Percentiles rank a stretch among this genome's conserved stretches.
Conservation (phyloP, 2,329 filamentous ascomycete genomes). For the Chaetomiaceae sp. region DNA sequence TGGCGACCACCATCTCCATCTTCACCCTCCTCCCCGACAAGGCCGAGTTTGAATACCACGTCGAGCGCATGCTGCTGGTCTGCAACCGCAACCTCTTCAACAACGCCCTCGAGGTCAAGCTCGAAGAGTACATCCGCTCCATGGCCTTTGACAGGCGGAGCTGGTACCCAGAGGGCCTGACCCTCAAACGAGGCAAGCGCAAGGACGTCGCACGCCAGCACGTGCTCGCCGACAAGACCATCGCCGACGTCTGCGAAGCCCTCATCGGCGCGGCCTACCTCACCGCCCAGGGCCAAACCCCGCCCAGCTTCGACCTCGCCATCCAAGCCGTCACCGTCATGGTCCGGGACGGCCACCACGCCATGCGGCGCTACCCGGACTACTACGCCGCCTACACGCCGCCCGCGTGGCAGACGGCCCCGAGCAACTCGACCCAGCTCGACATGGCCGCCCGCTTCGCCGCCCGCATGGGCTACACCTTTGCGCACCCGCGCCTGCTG, state of each 20-base stretch:
- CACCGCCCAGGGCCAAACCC: constrained; percentile 35
- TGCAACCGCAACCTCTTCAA: constrained; percentile 90
- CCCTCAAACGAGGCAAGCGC: constrained; percentile 67
- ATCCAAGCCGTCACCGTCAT: constrained; percentile 63
- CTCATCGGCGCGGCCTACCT: constrained; percentile 81
- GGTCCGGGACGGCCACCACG: constrained; percentile 65
- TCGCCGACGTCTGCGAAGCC: constrained; percentile 92
- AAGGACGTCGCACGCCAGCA: constrained; percentile 54
- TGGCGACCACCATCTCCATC: constrained; percentile 85
- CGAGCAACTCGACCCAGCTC: constrained; percentile 60
- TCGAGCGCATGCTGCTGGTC: constrained; percentile 82
- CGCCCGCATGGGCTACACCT: constrained; percentile 54
- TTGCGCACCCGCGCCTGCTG: constrained; percentile 70
- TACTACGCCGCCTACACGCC: constrained; percentile 66
- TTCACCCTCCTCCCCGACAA: constrained; percentile 72
- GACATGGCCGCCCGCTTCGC: constrained; percentile 65
- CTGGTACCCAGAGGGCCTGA: constrained; percentile 85
- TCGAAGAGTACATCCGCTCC: constrained; percentile 77
- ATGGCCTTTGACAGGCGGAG: constrained; percentile 72
- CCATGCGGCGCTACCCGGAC: constrained; percentile 64
- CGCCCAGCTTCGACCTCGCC: constrained; percentile 50
- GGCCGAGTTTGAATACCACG: constrained; percentile 83
- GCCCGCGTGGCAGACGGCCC: constrained; percentile 65
- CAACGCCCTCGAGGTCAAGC: constrained; percentile 61
- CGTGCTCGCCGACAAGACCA: constrained; percentile 75